Conservation (phyloP, 352 stramenopile genomes). For the Phytophthora melonis region DNA sequence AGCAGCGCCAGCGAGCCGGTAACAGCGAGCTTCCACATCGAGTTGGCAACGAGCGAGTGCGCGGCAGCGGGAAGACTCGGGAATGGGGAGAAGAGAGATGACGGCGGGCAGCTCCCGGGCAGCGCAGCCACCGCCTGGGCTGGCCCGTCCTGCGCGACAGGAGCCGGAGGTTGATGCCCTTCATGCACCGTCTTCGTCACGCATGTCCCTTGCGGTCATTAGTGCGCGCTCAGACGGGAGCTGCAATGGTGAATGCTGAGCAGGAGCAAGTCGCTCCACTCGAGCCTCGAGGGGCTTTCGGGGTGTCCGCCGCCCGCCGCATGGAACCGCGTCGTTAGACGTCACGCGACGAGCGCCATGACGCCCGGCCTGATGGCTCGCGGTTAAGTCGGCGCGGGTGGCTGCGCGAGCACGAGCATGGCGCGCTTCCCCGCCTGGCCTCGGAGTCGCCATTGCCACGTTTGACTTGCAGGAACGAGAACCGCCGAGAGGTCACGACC, state of each 20-base stretch:
- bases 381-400: conserved; percentile 4
- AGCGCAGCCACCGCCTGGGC: conserved; percentile 21
- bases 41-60: conserved; percentile 6
- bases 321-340: conserved; percentile 17
- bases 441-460: background rate
- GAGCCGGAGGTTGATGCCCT: conserved; percentile 31
- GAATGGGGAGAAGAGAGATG: conserved; percentile 16
- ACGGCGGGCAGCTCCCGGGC: background rate
- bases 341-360: conserved; percentile 17
- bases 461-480: background rate
- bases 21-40: conserved; percentile 49
- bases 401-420: background rate
- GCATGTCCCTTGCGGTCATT: conserved; percentile 35
- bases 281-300: conserved; percentile 9
- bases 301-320: conserved; percentile 9
- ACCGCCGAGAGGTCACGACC: background rate
- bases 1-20: conserved; percentile 41
- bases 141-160: conserved; percentile 22
- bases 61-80: conserved; percentile 19
- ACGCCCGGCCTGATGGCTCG: conserved; percentile 6
- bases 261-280: conserved; percentile 18
- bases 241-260: background rate
- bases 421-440: background rate
- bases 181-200: conserved; percentile 31
- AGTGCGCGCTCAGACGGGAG: conserved; percentile 14